Base-by-base conservation (phyloP, 176 grass and related monocot genomes). In the Zoysia japonica region DNA sequence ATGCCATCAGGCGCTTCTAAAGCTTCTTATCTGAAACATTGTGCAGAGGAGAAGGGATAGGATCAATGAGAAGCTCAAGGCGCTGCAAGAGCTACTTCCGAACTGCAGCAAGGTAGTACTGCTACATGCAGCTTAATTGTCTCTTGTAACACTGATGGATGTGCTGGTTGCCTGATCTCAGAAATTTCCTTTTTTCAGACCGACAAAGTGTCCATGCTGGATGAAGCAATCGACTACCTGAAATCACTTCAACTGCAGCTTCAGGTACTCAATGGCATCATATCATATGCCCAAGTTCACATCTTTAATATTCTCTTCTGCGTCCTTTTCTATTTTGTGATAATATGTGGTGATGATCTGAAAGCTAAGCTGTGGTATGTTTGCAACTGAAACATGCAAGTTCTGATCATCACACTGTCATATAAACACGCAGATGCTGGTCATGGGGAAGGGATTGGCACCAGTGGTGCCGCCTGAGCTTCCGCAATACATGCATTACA, bases 51-150 rank as follows among this genome's bases (percentile, higher is more conserved):
- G 92, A 84, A 86, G 92, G 76, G 92, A 94, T 74, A 94, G 6
- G 81, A 94, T 94, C 76, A 94, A 94, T 61, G 88, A 94, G 80
- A 94, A 91, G 87, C 74, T 94, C 12, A 94, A 94, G 68, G 88
- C 92, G 20, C 84, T 94, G 20, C 82, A 94, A 70, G 92, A 94
- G 80, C 51, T 94, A 43, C 84, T 94, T 45, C 92, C 92, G 19
- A 87, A 94, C 67, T 94, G 92, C 83, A 91, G 79, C 76, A 94
- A 94, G 88, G 88, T 90, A 68, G 42, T 53, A 63, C 38, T 28
- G 16, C 14, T 66, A 28, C 5, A 11, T 72, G 47, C 6, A 9
- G 66, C 82, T 72, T 71, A 15, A 7, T 11, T 15, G 2, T 63
- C 3, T 38, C 61, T 38, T 38, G 6, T 38, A 9, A 63, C 11